These are phyloP conservation scores for Chlamydomonas asymmetrica DNA, from an alignment of 139 green algal species.

Conservation along the genomic window DNA sequence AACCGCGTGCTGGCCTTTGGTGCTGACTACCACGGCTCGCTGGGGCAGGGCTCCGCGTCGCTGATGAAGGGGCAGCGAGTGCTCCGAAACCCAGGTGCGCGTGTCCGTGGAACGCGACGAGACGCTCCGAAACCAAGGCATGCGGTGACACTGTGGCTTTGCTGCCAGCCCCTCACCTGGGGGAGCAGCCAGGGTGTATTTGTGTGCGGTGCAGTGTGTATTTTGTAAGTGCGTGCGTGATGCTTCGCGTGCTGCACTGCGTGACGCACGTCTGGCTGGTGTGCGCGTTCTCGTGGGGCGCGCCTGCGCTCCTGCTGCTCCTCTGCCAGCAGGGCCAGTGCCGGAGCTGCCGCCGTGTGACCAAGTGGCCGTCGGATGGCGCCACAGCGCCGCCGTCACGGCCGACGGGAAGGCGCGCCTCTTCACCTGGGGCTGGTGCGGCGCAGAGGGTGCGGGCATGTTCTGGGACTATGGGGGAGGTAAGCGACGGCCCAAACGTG, in stretches of 20 bases:
- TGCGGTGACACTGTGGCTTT: too few species aligned
- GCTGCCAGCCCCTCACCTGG: too few species aligned
- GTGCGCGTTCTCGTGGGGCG: background rate
- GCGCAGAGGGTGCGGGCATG: slow-evolving; percentile 21
- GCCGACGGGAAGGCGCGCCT: slow-evolving; percentile 36
- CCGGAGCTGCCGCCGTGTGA: slow-evolving; percentile 1
- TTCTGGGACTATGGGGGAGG: slow-evolving; percentile 10
- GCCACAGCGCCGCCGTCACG: slow-evolving; percentile 11
- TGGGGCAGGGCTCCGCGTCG: slow-evolving; percentile 33
- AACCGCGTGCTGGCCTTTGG: slow-evolving; percentile 22
- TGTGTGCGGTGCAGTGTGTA: too few species aligned
- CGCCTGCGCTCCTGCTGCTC: background rate
- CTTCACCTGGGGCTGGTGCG: slow-evolving; percentile 49
- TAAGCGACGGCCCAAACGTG: slow-evolving; percentile 18
- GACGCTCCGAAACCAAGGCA: too few species aligned
- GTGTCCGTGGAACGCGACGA: slow-evolving; percentile 1
- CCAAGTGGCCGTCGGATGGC: slow-evolving; percentile 29
- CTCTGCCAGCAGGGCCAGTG: background rate
- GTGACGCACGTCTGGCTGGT: background rate
- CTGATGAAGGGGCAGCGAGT: background rate
- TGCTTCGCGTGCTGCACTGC: too few species aligned
- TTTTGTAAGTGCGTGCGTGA: too few species aligned
- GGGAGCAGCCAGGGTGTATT: too few species aligned
- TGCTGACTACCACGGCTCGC: slow-evolving; percentile 41
- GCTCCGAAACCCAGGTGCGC: background rate